phyloP scores from a whole-genome alignment of 257 asterid genomes.

The Solanum habrochaites region DNA sequence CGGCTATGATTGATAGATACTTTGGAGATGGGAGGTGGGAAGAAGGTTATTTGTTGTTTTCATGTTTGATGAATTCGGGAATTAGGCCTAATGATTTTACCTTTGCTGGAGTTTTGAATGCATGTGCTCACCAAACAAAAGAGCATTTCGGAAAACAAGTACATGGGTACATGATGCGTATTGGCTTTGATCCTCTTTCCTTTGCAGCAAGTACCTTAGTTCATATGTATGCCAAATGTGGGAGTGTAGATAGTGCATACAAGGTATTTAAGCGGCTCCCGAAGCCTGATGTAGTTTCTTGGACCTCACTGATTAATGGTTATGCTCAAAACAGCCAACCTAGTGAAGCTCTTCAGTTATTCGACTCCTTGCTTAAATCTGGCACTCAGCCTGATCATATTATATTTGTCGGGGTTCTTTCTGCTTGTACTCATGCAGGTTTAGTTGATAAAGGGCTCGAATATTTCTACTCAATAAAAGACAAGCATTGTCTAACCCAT shows the following conservation, averaged over 20 bases:
- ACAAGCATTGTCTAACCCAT: slow-evolving; percentile 31
- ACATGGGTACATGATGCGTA: slow-evolving; percentile 54
- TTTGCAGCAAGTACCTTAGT: slow-evolving; percentile 69
- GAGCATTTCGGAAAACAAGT: slow-evolving; percentile 60
- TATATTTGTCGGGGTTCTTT: slow-evolving; percentile 60
- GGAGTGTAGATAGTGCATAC: slow-evolving; percentile 43
- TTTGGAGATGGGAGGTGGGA: slow-evolving; percentile 60
- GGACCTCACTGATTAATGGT: slow-evolving; percentile 69
- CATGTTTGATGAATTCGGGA: slow-evolving; percentile 30
- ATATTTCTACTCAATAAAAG: slow-evolving; percentile 46
- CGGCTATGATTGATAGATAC: slow-evolving; percentile 66
- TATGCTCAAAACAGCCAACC: slow-evolving; percentile 66
- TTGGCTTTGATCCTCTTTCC: slow-evolving; percentile 45
- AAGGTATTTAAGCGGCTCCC: slow-evolving; percentile 38
- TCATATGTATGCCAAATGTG: slow-evolving; percentile 72
- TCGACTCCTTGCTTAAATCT: slow-evolving; percentile 33
- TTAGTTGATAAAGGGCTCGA: slow-evolving; percentile 63
- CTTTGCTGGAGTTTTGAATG: slow-evolving; percentile 51
- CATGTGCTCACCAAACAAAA: slow-evolving; percentile 41
- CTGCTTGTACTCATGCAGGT: slow-evolving; percentile 61
- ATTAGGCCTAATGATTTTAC: slow-evolving; percentile 59
- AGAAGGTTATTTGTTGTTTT: slow-evolving; percentile 48
- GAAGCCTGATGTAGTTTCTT: slow-evolving; percentile 53
- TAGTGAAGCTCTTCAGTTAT: slow-evolving; percentile 43
- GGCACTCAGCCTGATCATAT: slow-evolving; percentile 52